Evolutionary conservation across 441 rosid genomes (phyloP).

Genomic region (Breynia disticha): DNA sequence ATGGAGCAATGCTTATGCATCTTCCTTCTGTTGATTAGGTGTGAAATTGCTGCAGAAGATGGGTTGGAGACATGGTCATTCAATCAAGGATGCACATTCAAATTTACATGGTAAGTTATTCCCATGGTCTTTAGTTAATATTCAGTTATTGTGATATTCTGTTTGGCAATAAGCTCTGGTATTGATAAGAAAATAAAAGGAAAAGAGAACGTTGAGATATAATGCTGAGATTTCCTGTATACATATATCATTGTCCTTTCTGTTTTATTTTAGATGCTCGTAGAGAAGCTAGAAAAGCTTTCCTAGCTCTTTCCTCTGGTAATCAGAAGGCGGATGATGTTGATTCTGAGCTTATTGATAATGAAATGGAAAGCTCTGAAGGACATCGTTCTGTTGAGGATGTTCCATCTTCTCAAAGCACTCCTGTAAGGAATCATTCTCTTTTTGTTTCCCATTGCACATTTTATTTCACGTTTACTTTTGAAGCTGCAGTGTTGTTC

Average conservation of each 20-base stretch:
- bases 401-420: slow-evolving; percentile 39
- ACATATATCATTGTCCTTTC: background rate
- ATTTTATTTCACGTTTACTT: background rate
- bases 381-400: slow-evolving; percentile 36
- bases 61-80: slow-evolving; percentile 95
- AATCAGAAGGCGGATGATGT: slow-evolving; percentile 28
- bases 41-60: slow-evolving; percentile 77
- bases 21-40: slow-evolving; percentile 37
- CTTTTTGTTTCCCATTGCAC: background rate
- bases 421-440: slow-evolving; percentile 52
- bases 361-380: slow-evolving; percentile 27
- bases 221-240: background rate
- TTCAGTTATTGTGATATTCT: background rate
- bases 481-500: background rate
- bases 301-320: slow-evolving; percentile 72
- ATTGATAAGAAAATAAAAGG: background rate
- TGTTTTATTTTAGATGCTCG: slow-evolving; percentile 55
- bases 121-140: background rate
- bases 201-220: background rate
- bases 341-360: slow-evolving; percentile 31
- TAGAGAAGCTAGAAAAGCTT: slow-evolving; percentile 96
- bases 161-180: background rate
- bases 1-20: slow-evolving; percentile 10
- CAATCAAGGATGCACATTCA: slow-evolving; percentile 63
- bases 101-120: slow-evolving; percentile 34